Evolutionary conservation across 176 grass and related monocot species (phyloP).

Genomic region (Guadua angustifolia): DNA sequence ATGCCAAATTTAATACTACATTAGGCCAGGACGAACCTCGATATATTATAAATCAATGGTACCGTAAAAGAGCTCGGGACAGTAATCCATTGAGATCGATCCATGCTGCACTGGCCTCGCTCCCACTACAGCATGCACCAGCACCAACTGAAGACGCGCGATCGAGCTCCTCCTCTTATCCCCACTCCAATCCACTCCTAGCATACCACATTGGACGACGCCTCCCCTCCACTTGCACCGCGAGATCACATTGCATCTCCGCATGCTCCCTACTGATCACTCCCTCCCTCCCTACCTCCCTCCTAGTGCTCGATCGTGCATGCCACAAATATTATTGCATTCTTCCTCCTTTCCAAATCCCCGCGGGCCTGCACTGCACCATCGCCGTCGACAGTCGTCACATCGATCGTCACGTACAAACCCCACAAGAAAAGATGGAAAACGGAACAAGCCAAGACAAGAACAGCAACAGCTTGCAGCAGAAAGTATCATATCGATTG

Average conservation of each 20-base stretch:
- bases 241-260: background rate
- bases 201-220: background rate
- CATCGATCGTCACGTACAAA: too few relatives aligned
- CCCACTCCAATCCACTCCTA: background rate
- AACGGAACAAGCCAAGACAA: background rate
- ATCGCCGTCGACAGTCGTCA: too few relatives aligned
- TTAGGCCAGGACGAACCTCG: too few relatives aligned
- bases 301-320: conserved; percentile 8
- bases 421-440: background rate
- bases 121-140: background rate
- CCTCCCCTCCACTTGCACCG: background rate
- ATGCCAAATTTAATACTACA: too few relatives aligned
- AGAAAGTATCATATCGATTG: background rate
- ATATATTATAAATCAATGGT: too few relatives aligned
- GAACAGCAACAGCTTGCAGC: background rate
- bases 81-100: background rate
- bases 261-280: background rate
- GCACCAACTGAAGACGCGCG: background rate
- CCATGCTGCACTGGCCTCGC: too few relatives aligned
- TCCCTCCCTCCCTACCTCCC: background rate
- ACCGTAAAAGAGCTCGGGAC: too few relatives aligned
- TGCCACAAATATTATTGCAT: background rate
- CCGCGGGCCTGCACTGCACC: too few relatives aligned
- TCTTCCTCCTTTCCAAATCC: background rate
- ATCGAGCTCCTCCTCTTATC: background rate